Evolutionary conservation across 495 filamentous ascomycete genomes (phyloP), one percentile per base, ranked within the genome.

Genomic region (Extremus antarcticus): DNA sequence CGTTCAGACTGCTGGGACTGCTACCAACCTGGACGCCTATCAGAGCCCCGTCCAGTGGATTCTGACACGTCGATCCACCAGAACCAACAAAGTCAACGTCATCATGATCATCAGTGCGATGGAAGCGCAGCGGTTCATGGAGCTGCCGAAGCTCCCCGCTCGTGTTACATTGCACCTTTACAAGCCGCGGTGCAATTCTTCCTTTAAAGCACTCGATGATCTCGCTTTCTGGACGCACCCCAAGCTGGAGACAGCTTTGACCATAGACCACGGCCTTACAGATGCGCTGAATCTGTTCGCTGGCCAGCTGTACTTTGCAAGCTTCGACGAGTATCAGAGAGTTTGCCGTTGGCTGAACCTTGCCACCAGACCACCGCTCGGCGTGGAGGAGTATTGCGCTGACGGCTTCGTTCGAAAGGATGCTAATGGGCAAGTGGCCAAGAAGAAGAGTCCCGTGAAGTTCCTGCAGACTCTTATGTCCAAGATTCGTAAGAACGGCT

Each of bases 11-110:
- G 19, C 8, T 16, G 20, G 13, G 25, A 40, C 51, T n/a, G 22
- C 19, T 2, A 25, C 15, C 38, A 9, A 11, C 4, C 4, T 24
- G n/a, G 79, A 87, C 61, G 58, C 63, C 16, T 87, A 73, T 59
- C 73, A 78, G 45, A 72, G 79, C 1, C 70, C 73, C 0, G 80
- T 84, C 1, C 71, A 81, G 25, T 87, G 81, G 80, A 63, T 87
- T 11, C 55, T 84, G 4, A 24, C 46, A 11, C 15, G 41, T 17
- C 23, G 46, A 8, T 74, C 71, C 15, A 53, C 60, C 50, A 43
- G n/a, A 19, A 58, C 63, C 29, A 10, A 47, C 22, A 40, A 23
- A 21, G 61, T 64, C 24, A 41, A 60, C 3, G 48, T 58, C 25
- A 68, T 80, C 54, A 65, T 85, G 16, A 65, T 86, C 20, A 71